Base-by-base conservation (phyloP, 2,329 filamentous ascomycete species). In the Pleomassaria siparia region DNA sequence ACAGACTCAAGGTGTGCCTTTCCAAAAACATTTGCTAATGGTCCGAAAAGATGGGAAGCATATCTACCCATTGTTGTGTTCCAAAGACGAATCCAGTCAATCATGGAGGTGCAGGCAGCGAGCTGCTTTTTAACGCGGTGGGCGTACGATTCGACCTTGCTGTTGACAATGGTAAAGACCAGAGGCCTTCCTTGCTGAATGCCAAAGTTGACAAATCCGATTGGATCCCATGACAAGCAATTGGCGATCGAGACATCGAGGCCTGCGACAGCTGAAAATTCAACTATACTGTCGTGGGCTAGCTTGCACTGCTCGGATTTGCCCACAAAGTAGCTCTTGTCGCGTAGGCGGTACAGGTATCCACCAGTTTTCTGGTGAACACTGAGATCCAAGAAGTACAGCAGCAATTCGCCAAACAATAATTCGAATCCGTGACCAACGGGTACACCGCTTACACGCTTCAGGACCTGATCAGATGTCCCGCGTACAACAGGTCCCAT, bases 31-130 rank as follows among this genome's bases (percentile, higher is more conserved):
- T 62, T 55, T 9, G 56, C 51, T 0, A 65, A 54, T 1, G 64
- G 59, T 1, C 64, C 65, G 44, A 67, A 67, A 16, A 63, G 54
- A 33, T 62, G 53, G 3, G 51, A 24, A 3, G 59, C 56, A 28
- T 66, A 66, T 4, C 44, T 58, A 5, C 62, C 64, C 4, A 61
- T 40, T 6, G 47, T 58, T 33, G 12, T 24, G 35, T 69, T 69
- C 64, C 64, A 69, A 8, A 51, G 39, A 21, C 53, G 53, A 8
- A 69, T 47, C 65, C 64, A 67, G 2, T 59, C 59, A 6, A 62
- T 44, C 2, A 66, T 46, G 8, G 54, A 57, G 2, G 50, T 46
- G 39, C 56, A 61, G 13, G 40, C 16, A 1, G 49, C 36, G 7
- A 69, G 59, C 16, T 54, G 47, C n/a, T 56, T 58, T 39, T 61